Evolutionary conservation across 495 filamentous ascomycete species (phyloP).

Genomic region (Beverwykella pulmonaria): DNA sequence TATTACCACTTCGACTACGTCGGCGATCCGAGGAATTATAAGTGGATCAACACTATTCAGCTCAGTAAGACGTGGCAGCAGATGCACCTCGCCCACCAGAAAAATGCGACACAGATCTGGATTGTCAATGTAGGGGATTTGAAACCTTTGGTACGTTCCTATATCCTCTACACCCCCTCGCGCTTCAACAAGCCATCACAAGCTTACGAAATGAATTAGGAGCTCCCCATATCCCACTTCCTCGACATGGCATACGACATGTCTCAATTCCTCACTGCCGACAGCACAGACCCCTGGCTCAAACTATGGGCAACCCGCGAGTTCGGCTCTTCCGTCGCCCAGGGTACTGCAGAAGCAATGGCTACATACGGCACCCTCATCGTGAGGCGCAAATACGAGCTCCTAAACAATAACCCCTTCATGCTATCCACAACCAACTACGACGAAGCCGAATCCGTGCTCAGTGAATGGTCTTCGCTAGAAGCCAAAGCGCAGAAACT

Average conservation of each 20-base stretch:
- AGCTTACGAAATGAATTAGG: conserved; percentile 32
- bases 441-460: conserved; percentile 68
- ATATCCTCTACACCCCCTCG: no score
- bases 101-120: conserved; percentile 66
- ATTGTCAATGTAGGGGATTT: conserved; percentile 77
- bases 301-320: conserved; percentile 61
- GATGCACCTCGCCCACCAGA: conserved; percentile 64
- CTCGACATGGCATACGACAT: conserved; percentile 69
- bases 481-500: conserved; percentile 56
- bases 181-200: no score
- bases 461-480: conserved; percentile 63
- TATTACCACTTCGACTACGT: conserved; percentile 80
- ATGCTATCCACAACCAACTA: conserved; percentile 68
- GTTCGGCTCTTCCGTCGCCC: conserved; percentile 64
- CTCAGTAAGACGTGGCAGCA: conserved; percentile 66
- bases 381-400: conserved; percentile 30
- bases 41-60: conserved; percentile 72
- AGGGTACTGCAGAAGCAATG: conserved; percentile 25
- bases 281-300: conserved; percentile 59
- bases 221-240: conserved; percentile 69
- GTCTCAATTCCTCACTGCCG: conserved; percentile 50
- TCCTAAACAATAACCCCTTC: conserved; percentile 54
- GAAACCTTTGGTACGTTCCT: conserved; percentile 55
- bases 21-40: conserved; percentile 65
- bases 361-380: conserved; percentile 29